These are phyloP conservation scores for Mycosphaerella arachidis DNA, from an alignment of 2,329 filamentous ascomycete species.

Conservation along the genomic window DNA sequence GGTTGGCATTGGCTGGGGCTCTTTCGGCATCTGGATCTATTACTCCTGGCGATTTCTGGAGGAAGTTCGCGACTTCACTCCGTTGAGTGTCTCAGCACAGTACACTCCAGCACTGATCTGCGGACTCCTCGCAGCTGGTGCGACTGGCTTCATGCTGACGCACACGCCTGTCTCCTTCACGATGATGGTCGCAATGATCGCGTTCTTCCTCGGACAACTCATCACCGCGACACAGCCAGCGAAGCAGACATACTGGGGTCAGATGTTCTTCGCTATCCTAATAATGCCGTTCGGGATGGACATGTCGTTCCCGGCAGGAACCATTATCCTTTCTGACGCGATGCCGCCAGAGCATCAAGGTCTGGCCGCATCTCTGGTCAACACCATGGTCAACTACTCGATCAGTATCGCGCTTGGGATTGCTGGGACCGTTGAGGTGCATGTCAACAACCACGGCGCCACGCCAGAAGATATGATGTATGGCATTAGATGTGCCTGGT, in stretches of 20 bases:
- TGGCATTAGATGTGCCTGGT: slow-evolving; percentile 39
- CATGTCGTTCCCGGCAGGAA: slow-evolving; percentile 61
- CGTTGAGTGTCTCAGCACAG: slow-evolving; percentile 33
- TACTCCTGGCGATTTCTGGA: slow-evolving; percentile 34
- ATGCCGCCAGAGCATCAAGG: slow-evolving; percentile 46
- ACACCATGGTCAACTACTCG: slow-evolving; percentile 63
- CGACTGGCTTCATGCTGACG: slow-evolving; percentile 37
- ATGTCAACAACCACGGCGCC: slow-evolving; percentile 37
- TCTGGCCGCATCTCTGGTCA: slow-evolving; percentile 53
- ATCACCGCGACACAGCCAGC: slow-evolving; percentile 32
- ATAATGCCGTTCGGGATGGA: slow-evolving; percentile 47
- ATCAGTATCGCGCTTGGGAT: slow-evolving; percentile 62
- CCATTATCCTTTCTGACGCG: slow-evolving; percentile 54
- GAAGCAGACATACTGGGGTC: slow-evolving; percentile 36
- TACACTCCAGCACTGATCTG: slow-evolving; percentile 33
- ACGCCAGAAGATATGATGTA: slow-evolving; percentile 30
- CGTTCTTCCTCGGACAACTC: slow-evolving; percentile 33
- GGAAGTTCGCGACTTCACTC: slow-evolving; percentile 30
- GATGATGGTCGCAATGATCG: slow-evolving; percentile 35
- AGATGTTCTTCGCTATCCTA: slow-evolving; percentile 34
- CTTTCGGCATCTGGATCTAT: slow-evolving; percentile 34
- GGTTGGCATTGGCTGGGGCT: slow-evolving; percentile 30
- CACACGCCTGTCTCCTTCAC: slow-evolving; percentile 36
- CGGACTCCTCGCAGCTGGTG: slow-evolving; percentile 34
- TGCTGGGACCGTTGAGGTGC: slow-evolving; percentile 57